Evolutionary conservation across 2,329 filamentous ascomycete species (phyloP).

Genomic region (Pleomassaria siparia): DNA sequence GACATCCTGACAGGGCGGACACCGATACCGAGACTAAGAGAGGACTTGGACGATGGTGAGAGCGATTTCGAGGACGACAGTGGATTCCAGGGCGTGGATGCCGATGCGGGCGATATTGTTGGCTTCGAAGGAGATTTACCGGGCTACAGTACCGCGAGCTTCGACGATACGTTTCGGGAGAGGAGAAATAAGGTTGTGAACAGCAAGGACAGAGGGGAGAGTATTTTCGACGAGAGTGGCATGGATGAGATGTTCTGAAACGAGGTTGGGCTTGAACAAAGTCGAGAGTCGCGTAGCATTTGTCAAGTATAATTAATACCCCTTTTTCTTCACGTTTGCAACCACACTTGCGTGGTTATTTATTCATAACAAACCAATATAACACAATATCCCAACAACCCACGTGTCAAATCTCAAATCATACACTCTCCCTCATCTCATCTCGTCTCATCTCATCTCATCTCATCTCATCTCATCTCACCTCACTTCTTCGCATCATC

Average conservation of each 20-base stretch:
- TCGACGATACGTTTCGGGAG: conserved; percentile 51
- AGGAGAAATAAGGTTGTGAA: conserved; percentile 22
- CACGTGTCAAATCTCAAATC: background rate
- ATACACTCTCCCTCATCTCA: background rate
- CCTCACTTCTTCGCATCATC: background rate
- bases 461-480: background rate
- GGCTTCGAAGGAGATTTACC: conserved; percentile 17
- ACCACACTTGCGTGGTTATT: too few species aligned
- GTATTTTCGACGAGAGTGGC: conserved; percentile 35
- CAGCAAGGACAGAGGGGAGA: conserved; percentile 12
- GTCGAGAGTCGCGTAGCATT: too few species aligned
- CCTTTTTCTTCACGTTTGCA: too few species aligned
- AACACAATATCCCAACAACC: background rate
- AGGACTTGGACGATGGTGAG: background rate
- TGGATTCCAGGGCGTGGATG: conserved; percentile 4
- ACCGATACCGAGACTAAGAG: conserved; percentile 34
- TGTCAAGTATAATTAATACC: too few species aligned
- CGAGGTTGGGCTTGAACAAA: background rate
- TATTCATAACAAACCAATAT: too few species aligned
- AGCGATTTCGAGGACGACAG: background rate
- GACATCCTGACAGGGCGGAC: conserved; percentile 52
- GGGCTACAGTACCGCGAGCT: conserved; percentile 23
- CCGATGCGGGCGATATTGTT: conserved; percentile 16
- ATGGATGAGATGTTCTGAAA: conserved; percentile 40
- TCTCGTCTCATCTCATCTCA: background rate